Evolutionary conservation across 495 filamentous ascomycete species (phyloP).

Genomic region (Neurospora sublineolata): DNA sequence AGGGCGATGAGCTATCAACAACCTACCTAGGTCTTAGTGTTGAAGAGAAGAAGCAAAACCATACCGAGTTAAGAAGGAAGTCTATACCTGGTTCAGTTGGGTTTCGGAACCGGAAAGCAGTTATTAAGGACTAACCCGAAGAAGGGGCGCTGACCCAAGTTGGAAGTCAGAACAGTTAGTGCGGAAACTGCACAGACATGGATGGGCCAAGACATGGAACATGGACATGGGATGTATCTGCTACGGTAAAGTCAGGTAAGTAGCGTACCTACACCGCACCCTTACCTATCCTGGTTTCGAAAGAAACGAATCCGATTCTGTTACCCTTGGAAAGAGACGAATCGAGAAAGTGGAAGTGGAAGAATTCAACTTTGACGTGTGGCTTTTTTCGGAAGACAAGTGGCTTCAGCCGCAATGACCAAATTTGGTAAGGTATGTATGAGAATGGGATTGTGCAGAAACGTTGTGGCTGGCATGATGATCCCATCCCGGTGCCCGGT

Average conservation of each 20-base stretch:
- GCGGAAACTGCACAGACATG: not conserved
- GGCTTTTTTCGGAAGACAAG: not conserved
- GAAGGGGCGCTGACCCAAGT: not conserved
- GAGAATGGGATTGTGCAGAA: not conserved
- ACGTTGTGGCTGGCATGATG: not conserved
- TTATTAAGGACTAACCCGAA: not conserved
- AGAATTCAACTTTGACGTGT: not conserved
- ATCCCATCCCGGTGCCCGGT: not conserved
- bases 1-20: no score
- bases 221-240: not conserved
- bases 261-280: not conserved
- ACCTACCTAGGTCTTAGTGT: no score
- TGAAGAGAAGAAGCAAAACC: not conserved
- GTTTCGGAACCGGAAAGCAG: not conserved
- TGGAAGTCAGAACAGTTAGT: no score
- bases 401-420: not conserved
- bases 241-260: not conserved
- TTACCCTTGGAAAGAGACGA: not conserved
- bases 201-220: not conserved
- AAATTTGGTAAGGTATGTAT: no score
- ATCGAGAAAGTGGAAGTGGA: not conserved
- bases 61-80: not conserved
- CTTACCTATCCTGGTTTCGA: not conserved
- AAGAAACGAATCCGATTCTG: not conserved
- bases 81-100: not conserved